Evolutionary conservation across 768 basidiomycete species (phyloP), one percentile per base, ranked within the genome.

Genomic region (Rhodosporidiobolus sp.): DNA sequence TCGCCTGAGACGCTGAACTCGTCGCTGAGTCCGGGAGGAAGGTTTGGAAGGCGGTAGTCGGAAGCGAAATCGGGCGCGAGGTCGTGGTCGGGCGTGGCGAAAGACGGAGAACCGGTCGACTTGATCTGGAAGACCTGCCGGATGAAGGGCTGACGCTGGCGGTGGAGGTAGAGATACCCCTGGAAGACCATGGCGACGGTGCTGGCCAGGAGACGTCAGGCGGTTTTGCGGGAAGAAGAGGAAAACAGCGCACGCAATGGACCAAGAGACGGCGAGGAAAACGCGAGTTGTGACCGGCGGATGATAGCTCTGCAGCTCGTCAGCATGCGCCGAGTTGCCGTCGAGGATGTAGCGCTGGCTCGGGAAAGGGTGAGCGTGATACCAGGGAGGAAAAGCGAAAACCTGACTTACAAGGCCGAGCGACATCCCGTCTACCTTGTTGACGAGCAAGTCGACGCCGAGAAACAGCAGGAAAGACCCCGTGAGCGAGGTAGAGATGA

Each of bases 381-480:
- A 10, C 17, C 5, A n/a, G 48, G 10, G 28, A 12, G 4, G 30
- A 49, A 34, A 34, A 32, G 8, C n/a, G 9, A 11, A 24, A 16
- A 22, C 28, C 32, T 22, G 24, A 35, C 63, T 30, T 19, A 64
- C 63, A 20, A 67, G 24, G 5, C 58, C 66, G 8, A 53, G 43
- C 12, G n/a, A 30, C 66, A 67, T 60, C 4, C 66, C 66, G 11
- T 53, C 50, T 0, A 55, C 50, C 6, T 53, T 11, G 66, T 67
- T 67, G 19, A 34, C 52, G 59, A 67, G 30, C 22, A 67, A 16
- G 38, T 67, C 66, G 58, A 61, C 38, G 26, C 58, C 59, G 22
- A 67, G 66, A 38, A 60, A 67, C 11, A 67, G 30, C 8, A 67
- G 35, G 59, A 67, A 67, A 0, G 52, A 60, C 19, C 66, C 66